Conservation (phyloP, 2,329 filamentous ascomycete species). For the Paecilomyces variotii region DNA sequence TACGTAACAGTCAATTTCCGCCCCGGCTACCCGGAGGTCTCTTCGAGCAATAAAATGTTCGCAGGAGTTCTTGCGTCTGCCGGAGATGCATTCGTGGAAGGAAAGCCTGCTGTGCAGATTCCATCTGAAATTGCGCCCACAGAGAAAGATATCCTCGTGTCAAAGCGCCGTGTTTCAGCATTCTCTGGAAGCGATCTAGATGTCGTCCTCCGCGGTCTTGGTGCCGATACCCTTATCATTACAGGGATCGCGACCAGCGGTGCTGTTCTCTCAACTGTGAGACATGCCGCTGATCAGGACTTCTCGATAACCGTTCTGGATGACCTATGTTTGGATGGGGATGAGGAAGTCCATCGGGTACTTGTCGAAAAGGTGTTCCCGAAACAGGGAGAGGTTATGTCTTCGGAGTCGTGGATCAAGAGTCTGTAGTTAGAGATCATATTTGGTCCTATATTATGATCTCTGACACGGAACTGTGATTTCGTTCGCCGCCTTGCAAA, state of each 20-base stretch:
- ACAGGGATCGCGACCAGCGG: slow-evolving; percentile 28
- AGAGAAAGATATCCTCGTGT: slow-evolving; percentile 21
- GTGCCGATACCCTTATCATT: slow-evolving; percentile 22
- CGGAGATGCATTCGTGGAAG: slow-evolving; percentile 16
- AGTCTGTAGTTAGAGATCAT: neutral
- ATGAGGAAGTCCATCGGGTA: slow-evolving; percentile 25
- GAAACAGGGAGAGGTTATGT: slow-evolving; percentile 19
- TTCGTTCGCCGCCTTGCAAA: too few species aligned
- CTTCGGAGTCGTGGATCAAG: slow-evolving; percentile 20
- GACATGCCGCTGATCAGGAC: slow-evolving; percentile 29
- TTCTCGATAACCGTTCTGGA: slow-evolving; percentile 25
- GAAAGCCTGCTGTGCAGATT: slow-evolving; percentile 12
- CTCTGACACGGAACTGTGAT: too few species aligned
- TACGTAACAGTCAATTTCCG: slow-evolving; percentile 28
- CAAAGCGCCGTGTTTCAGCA: slow-evolving; percentile 29
- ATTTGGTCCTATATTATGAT: too few species aligned
- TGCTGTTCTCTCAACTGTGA: slow-evolving; percentile 30
- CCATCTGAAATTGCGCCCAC: slow-evolving; percentile 12
- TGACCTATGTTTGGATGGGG: slow-evolving; percentile 28
- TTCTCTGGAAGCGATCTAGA: slow-evolving; percentile 29
- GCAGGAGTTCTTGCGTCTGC: slow-evolving; percentile 7
- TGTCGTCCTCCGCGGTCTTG: slow-evolving; percentile 22
- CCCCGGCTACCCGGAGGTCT: slow-evolving; percentile 21
- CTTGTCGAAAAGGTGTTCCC: slow-evolving; percentile 27
- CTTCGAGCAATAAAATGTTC: slow-evolving; percentile 16